Evolutionary conservation across 2,329 filamentous ascomycete genomes (phyloP), one percentile per base, ranked within the genome.

Genomic region (Blastomyces parvus): DNA sequence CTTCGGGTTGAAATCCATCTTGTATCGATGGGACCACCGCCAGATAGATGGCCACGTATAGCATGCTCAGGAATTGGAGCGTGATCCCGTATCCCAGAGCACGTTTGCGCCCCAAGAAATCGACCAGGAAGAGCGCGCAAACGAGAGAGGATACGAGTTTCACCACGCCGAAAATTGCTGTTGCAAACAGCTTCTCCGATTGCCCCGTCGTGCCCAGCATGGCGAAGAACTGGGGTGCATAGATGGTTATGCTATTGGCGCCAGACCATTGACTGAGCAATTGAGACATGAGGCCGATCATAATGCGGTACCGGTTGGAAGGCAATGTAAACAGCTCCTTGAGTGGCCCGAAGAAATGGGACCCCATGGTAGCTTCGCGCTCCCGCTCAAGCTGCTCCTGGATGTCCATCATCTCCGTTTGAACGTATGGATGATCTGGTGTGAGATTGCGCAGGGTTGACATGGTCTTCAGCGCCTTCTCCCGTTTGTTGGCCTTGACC

Each of bases 101-200:
- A 17, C 80, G 74, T 75, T 90, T 90, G 61, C 89, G 84, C 0
- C 88, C 88, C 64, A 91, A 83, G 63, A 86, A 84, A 68, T 91
- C 89, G 68, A 91, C 87, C 2, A 91, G 82, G 79, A 91, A 88
- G 60, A 91, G 79, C 0, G 88, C 88, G 72, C 88, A 91, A 38
- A 84, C 68, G 22, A 91, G 72, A 13, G 86, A 83, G 0, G 86
- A 81, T 11, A 84, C 72, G 63, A 91, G 83, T 72, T 91, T 91
- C 67, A 90, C 82, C 52, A 90, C 82, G 48, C 88, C 88, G 63
- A 91, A 90, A 59, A 91, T 84, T 7, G 84, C 87, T 0, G 87
- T 90, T 36, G 88, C 83, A 59, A 90, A 85, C 0, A 91, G 82
- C 64, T 85, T 86, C 72, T 90, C 85, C 44, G 85, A 81, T 59